Conservation (phyloP, 495 filamentous ascomycete genomes). For the Halenospora varia region DNA sequence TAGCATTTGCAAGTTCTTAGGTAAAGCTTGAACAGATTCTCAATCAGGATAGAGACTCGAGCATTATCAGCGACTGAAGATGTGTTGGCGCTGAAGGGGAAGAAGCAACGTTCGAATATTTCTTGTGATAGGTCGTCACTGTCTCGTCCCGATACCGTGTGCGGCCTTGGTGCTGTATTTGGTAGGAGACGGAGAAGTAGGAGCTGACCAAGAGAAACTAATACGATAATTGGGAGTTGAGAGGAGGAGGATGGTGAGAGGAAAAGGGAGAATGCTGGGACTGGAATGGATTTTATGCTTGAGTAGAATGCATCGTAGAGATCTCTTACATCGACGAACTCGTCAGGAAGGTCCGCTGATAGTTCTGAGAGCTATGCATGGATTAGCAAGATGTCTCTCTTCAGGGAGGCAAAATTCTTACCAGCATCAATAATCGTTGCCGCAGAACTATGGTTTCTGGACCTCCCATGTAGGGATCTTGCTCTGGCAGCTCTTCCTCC, state of each 20-base stretch:
- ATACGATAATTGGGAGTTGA: constrained; percentile 42
- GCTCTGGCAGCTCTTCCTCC: constrained; percentile 18
- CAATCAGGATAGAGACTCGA: constrained; percentile 72
- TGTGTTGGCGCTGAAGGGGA: constrained; percentile 67
- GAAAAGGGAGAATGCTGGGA: constrained; percentile 70
- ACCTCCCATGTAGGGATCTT: constrained; percentile 32
- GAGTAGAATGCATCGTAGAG: constrained; percentile 39
- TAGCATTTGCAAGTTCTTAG: constrained; percentile 34
- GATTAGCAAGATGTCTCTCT: not conserved
- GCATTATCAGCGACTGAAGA: constrained; percentile 66
- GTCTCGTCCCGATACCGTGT: constrained; percentile 20
- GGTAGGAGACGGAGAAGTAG: constrained; percentile 62
- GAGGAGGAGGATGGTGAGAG: constrained; percentile 45
- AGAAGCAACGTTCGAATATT: constrained; percentile 62
- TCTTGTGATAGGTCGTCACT: constrained; percentile 46
- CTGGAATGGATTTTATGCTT: constrained; percentile 59
- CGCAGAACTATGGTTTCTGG: constrained; percentile 35
- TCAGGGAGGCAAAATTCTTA: constrained; percentile 19
- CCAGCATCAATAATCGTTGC: constrained; percentile 34
- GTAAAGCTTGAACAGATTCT: constrained; percentile 64
- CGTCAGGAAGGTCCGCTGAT: constrained; percentile 11
- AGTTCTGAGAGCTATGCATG: constrained; percentile 16
- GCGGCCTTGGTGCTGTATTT: constrained; percentile 46
- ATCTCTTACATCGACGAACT: constrained; percentile 26
- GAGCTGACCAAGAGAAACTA: constrained; percentile 60